phyloP scores from a whole-genome alignment of 2,329 filamentous ascomycete species.

The Neoarthrinium moseri region DNA sequence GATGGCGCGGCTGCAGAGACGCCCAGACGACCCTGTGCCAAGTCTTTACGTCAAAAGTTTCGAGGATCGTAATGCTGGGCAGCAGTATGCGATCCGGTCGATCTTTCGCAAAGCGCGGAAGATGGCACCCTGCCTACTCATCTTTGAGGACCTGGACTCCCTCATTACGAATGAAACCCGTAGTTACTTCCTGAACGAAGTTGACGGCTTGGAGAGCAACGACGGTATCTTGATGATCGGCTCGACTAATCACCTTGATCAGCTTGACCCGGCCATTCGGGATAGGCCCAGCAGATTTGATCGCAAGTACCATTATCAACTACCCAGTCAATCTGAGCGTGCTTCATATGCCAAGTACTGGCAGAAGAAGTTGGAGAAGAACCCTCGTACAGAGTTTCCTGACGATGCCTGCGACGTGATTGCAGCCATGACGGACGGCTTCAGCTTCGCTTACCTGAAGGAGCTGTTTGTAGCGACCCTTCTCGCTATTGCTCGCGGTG shows the following conservation, averaged over 20 bases:
- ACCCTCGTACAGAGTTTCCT: not conserved
- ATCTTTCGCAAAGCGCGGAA: not conserved
- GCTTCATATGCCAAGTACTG: constrained; percentile 50
- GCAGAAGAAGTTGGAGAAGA: constrained; percentile 31
- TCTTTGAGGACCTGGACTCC: not conserved
- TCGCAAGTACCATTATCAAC: constrained; percentile 52
- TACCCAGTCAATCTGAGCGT: constrained; percentile 43
- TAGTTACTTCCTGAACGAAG: not conserved
- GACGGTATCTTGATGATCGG: not conserved
- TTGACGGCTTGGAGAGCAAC: not conserved
- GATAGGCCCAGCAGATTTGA: constrained; percentile 56
- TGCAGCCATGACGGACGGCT: constrained; percentile 1
- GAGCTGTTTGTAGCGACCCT: no score
- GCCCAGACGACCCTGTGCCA: not conserved
- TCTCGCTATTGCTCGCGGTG: no score
- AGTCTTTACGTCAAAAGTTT: not conserved
- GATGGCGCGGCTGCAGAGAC: not conserved
- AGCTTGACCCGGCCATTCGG: constrained; percentile 44
- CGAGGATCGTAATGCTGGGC: no score
- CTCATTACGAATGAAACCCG: not conserved
- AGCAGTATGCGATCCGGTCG: not conserved
- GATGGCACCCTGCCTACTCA: not conserved
- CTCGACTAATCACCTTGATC: not conserved
- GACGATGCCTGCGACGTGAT: not conserved
- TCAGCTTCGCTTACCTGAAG: constrained; percentile 4